A percentile compares a stretch with the other conserved stretches of the same genome.
Evolutionary conservation across 2,329 filamentous ascomycete species (phyloP).

Genomic region (Trichoderma breve): DNA sequence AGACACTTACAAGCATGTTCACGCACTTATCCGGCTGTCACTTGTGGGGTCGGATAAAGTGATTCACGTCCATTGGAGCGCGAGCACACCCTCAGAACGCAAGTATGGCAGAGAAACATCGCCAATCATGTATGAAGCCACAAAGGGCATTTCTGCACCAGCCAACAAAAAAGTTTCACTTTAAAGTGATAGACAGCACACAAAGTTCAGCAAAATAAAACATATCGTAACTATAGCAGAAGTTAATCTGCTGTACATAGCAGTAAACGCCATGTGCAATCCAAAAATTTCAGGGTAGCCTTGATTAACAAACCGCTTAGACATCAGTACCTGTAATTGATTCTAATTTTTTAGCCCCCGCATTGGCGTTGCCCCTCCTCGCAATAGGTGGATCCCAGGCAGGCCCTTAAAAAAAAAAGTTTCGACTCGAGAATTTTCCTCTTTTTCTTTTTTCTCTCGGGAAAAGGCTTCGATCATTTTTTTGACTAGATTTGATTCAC

Average conservation of each 20-base stretch:
- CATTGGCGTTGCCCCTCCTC: slow-evolving; percentile 16
- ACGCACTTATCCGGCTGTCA: neutral
- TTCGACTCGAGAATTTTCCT: slow-evolving; percentile 37
- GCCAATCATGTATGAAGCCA: neutral
- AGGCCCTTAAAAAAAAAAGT: slow-evolving; percentile 39
- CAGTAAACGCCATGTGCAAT: neutral
- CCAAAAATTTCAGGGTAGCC: neutral
- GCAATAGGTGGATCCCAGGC: slow-evolving; percentile 4
- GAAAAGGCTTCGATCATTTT: slow-evolving; percentile 48
- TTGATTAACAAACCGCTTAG: neutral
- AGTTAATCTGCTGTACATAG: neutral
- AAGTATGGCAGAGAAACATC: neutral
- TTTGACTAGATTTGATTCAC: slow-evolving; percentile 33
- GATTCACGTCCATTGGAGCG: neutral
- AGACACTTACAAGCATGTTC: neutral
- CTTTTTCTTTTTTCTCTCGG: slow-evolving; percentile 49
- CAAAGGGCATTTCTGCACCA: neutral
- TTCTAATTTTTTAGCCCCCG: neutral
- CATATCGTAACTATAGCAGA: neutral
- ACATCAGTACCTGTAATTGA: neutral
- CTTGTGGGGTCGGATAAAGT: neutral
- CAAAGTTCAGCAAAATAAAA: neutral
- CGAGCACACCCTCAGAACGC: neutral
- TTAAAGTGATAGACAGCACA: neutral
- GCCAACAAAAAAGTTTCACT: neutral